Percentiles rank a stretch among this genome's conserved stretches.
These are phyloP conservation scores for Penicillium arizonense DNA, from an alignment of 495 filamentous ascomycete genomes.

Conservation along the genomic window DNA sequence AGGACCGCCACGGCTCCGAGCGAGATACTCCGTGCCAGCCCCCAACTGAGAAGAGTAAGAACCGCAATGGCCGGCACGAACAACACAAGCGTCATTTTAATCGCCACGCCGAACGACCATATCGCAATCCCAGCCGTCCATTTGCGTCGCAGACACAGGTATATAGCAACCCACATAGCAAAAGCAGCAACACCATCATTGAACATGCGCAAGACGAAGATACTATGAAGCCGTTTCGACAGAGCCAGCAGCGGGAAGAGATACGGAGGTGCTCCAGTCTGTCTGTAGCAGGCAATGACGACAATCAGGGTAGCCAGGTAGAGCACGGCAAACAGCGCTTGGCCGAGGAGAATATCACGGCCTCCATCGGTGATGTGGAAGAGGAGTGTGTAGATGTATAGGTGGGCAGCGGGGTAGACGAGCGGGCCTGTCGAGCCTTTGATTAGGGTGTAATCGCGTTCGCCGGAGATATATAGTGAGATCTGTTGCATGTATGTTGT, in stretches of 20 bases:
- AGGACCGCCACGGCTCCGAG: slow-evolving; percentile 70
- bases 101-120: slow-evolving; percentile 76
- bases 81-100: slow-evolving; percentile 92
- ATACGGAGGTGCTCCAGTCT: slow-evolving; percentile 80
- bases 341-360: slow-evolving; percentile 71
- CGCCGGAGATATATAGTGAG: slow-evolving; percentile 71
- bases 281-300: slow-evolving; percentile 79
- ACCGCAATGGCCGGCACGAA: slow-evolving; percentile 75
- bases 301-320: slow-evolving; percentile 73
- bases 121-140: slow-evolving; percentile 70
- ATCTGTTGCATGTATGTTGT: slow-evolving; percentile 94
- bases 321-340: slow-evolving; percentile 73
- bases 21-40: slow-evolving; percentile 57
- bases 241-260: slow-evolving; percentile 83
- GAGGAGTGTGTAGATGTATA: slow-evolving; percentile 83
- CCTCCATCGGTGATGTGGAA: slow-evolving; percentile 77
- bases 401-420: slow-evolving; percentile 91
- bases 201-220: slow-evolving; percentile 90
- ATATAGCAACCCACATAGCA: slow-evolving; percentile 78
- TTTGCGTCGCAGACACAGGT: slow-evolving; percentile 64
- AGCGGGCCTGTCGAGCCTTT: slow-evolving; percentile 87
- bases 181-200: slow-evolving; percentile 89
- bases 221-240: slow-evolving; percentile 89
- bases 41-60: slow-evolving; percentile 67
- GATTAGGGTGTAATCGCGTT: slow-evolving; percentile 84